Conservation (phyloP, 352 stramenopile genomes). For the Phytophthora podocarpi region DNA sequence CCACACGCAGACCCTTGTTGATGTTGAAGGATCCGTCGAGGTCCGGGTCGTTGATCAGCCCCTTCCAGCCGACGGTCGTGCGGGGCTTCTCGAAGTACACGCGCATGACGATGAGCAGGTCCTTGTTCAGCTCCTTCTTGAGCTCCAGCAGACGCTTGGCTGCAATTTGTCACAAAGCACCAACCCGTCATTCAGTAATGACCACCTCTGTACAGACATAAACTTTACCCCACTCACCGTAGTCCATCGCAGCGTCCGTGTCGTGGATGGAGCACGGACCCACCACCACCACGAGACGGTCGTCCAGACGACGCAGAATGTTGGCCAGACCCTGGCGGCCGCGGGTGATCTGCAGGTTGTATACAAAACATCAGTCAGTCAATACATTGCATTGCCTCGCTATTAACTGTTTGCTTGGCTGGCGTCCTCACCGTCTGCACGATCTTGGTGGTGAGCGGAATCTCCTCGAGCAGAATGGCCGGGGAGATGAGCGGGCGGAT, state of each 20-base stretch:
- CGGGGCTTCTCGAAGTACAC: slow-evolving; percentile 93
- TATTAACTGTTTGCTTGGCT: background rate
- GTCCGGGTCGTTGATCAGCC: slow-evolving; percentile 91
- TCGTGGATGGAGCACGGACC: slow-evolving; percentile 92
- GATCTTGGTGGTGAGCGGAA: slow-evolving; percentile 79
- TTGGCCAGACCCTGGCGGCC: slow-evolving; percentile 76
- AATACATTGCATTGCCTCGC: background rate
- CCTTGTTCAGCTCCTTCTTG: slow-evolving; percentile 76
- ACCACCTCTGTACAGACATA: too few relatives aligned
- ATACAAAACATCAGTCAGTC: background rate
- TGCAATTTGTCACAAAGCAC: slow-evolving; percentile 13
- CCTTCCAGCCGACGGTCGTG: slow-evolving; percentile 91
- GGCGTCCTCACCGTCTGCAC: slow-evolving; percentile 54
- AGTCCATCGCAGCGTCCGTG: slow-evolving; percentile 86
- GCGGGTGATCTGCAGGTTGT: slow-evolving; percentile 66
- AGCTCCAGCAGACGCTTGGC: slow-evolving; percentile 69
- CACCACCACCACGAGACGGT: slow-evolving; percentile 85
- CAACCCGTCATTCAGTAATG: too few relatives aligned
- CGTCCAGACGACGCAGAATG: slow-evolving; percentile 80
- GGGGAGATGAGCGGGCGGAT: slow-evolving; percentile 89
- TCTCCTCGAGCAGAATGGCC: slow-evolving; percentile 85
- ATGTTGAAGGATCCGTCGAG: slow-evolving; percentile 92
- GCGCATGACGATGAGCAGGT: slow-evolving; percentile 90
- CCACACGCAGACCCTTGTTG: slow-evolving; percentile 89
- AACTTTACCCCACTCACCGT: slow-evolving; percentile 61